Evolutionary conservation across 106 monocot species (phyloP), one percentile per base, ranked within the genome.

Genomic region (Dendrobium huoshanense): DNA sequence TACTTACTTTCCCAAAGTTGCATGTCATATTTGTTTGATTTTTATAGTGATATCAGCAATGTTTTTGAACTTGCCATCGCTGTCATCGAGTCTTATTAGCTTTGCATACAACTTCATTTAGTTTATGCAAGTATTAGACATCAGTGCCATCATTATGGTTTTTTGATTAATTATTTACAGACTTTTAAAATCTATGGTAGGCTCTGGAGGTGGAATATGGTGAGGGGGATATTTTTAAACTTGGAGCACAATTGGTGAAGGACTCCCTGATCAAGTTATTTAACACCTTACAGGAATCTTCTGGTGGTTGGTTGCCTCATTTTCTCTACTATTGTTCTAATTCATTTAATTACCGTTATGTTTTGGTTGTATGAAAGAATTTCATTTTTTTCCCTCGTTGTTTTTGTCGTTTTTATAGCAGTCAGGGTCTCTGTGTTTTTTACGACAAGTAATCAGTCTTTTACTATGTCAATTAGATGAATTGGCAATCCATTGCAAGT

Each of bases 131-230:
- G 24, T 25, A 64, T 64, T 64, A 6, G 9, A 22, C 4, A 2
- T 64, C 25, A 25, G 64, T 5, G 2, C 7, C 61, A 61, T 61
- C 22, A 61, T 68, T 22, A 19, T 61, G 61, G 4, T 61, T 61
- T 20, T 61, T 20, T 61, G 22, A 20, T 24, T 7, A 70, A 31
- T 37, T 33, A 70, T 31, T 70, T 33, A 70, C 31, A 31, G 13
- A 70, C 4, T 4, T 64, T 70, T 42, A 9, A 74, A 74, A 74
- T 74, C 10, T 74, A 20, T 74, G 24, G 25, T 4, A 95, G 95
- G 88, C 75, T 77, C 83, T 95, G 81, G 72, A 84, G 70, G 89
- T 89, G 59, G 87, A 92, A 87, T 86, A 92, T 89, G 92, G 88
- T 68, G 68, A 82, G 48, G 80, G 83, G 15, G 76, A 89, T 47